These are phyloP conservation scores for Penicillium decumbens DNA, from an alignment of 2,329 filamentous ascomycete genomes.

Conservation along the genomic window DNA sequence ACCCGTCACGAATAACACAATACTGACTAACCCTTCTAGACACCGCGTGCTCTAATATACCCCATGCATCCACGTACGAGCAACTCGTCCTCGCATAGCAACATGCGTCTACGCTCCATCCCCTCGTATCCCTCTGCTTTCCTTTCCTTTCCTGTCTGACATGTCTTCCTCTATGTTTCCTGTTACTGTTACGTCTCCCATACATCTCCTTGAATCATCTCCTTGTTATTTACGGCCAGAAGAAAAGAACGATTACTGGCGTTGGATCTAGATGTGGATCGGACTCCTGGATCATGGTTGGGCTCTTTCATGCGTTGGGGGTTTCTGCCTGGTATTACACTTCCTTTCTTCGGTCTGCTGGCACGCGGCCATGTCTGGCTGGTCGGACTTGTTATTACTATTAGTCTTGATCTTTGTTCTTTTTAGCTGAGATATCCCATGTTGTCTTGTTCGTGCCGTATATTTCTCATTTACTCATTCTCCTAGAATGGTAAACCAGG, in stretches of 20 bases:
- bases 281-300: constrained; percentile 10
- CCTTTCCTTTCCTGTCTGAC: constrained; percentile 19
- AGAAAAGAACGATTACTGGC: constrained; percentile 5
- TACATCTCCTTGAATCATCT: not conserved
- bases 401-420: constrained; percentile 9
- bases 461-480: not conserved
- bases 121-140: not conserved
- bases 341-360: not conserved
- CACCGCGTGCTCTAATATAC: constrained; percentile 28
- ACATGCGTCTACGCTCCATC: constrained; percentile 12
- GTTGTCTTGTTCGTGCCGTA: constrained; percentile 8
- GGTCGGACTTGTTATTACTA: not conserved
- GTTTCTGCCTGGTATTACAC: not conserved
- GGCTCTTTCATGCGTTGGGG: not conserved
- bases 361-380: constrained; percentile 1
- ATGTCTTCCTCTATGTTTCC: constrained; percentile 5
- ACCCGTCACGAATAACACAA: not conserved
- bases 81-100: constrained; percentile 3
- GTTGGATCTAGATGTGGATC: constrained; percentile 6
- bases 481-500: not conserved
- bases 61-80: not conserved
- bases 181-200: not conserved
- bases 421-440: constrained; percentile 22
- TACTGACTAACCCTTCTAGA: constrained; percentile 17
- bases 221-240: not conserved